Evolutionary conservation across 768 basidiomycete genomes (phyloP).

Genomic region (Tremella fuciformis): DNA sequence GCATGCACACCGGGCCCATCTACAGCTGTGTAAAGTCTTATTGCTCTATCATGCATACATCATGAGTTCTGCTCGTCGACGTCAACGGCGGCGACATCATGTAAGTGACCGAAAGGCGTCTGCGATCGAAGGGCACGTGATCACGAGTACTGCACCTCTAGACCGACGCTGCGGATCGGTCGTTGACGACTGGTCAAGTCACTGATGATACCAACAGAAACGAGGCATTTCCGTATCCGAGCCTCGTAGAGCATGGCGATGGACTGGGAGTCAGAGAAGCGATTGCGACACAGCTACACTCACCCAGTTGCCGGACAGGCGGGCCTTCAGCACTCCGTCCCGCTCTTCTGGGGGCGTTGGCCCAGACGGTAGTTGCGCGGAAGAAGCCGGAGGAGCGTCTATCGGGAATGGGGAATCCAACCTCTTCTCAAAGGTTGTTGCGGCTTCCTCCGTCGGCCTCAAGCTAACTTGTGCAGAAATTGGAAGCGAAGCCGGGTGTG

Average conservation of each 20-base stretch:
- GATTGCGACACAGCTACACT: conserved; percentile 39
- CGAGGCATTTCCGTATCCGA: conserved; percentile 78
- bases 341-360: conserved; percentile 48
- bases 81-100: no score
- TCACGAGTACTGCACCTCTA: conserved; percentile 95
- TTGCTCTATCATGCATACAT: no score
- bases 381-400: no score
- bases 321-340: conserved; percentile 79
- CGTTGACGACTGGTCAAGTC: conserved; percentile 79
- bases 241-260: conserved; percentile 93
- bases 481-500: neutral
- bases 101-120: no score
- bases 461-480: conserved; percentile 10
- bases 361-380: no score
- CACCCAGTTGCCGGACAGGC: conserved; percentile 84
- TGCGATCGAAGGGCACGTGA: no score
- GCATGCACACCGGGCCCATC: no score
- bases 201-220: conserved; percentile 86
- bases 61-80: no score
- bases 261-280: conserved; percentile 58
- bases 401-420: no score
- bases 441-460: conserved; percentile 1
- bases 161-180: conserved; percentile 81
- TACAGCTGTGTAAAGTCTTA: no score
- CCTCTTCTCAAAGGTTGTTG: conserved; percentile 4